Conservation (phyloP, 441 rosid genomes). For the Iberis amara region DNA sequence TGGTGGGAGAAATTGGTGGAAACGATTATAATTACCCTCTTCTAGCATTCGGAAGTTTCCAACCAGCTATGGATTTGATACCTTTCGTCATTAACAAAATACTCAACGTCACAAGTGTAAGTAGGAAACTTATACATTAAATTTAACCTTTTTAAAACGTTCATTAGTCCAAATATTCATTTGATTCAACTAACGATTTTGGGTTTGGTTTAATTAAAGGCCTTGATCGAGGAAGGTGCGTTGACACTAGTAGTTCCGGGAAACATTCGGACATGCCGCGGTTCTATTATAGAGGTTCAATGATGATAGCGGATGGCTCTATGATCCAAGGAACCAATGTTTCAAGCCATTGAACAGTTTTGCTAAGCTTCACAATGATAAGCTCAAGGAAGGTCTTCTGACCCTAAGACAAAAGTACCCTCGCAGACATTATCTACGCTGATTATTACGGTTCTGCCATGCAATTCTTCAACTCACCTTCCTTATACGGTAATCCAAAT, state of each 20-base stretch:
- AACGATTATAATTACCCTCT: conserved; percentile 65
- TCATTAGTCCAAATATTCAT: background rate
- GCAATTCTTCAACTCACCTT: conserved; percentile 44
- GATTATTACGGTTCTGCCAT: conserved; percentile 61
- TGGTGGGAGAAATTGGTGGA: conserved; percentile 80
- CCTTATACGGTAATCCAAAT: conserved; percentile 48
- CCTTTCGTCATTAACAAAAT: conserved; percentile 50
- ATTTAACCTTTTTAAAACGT: background rate
- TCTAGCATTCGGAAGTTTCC: conserved; percentile 39
- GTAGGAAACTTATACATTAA: conserved; percentile 17
- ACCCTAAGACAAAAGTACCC: conserved; percentile 44
- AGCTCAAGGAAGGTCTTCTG: conserved; percentile 40
- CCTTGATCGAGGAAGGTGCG: conserved; percentile 68
- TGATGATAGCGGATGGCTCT: conserved; percentile 33
- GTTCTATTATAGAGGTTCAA: conserved; percentile 39
- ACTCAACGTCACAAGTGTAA: conserved; percentile 41
- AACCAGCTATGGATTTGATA: conserved; percentile 37
- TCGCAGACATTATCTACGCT: conserved; percentile 51
- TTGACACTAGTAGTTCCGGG: conserved; percentile 65
- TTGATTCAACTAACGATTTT: background rate
- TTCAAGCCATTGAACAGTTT: conserved; percentile 39
- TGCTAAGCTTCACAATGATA: conserved; percentile 42
- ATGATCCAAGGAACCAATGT: conserved; percentile 48
- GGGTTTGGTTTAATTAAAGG: conserved; percentile 28
- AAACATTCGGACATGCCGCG: conserved; percentile 55